These are phyloP conservation scores for Salix arbutifolia DNA, from an alignment of 345 rosid genomes.

Conservation along the genomic window DNA sequence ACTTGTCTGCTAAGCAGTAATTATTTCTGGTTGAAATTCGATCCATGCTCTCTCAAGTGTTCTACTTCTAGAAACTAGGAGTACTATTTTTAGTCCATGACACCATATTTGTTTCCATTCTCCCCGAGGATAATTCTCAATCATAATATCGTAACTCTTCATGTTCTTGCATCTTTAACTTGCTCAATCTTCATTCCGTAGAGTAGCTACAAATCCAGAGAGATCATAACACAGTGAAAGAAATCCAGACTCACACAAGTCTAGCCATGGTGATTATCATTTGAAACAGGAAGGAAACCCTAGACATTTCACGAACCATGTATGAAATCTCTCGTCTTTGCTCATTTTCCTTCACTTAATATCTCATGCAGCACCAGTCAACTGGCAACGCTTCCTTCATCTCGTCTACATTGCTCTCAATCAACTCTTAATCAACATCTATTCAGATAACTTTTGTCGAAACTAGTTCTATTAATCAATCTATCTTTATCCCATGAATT, in stretches of 20 bases:
- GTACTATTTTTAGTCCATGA: too few relatives aligned
- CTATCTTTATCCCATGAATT: conserved; percentile 52
- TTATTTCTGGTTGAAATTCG: too few relatives aligned
- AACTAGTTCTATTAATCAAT: conserved; percentile 16
- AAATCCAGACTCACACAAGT: neutral
- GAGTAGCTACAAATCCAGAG: too few relatives aligned
- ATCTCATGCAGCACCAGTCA: neutral
- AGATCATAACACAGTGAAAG: neutral
- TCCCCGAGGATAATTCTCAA: too few relatives aligned
- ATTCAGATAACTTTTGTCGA: neutral
- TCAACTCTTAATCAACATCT: neutral
- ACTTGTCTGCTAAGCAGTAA: too few relatives aligned
- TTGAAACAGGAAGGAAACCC: neutral
- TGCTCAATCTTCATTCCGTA: too few relatives aligned
- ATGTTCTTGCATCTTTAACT: too few relatives aligned
- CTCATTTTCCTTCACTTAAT: neutral
- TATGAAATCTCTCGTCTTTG: neutral
- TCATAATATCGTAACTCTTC: too few relatives aligned
- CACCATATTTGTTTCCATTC: too few relatives aligned
- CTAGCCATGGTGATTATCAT: neutral
- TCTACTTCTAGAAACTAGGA: too few relatives aligned
- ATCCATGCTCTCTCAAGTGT: too few relatives aligned
- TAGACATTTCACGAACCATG: neutral
- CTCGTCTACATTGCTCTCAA: neutral
- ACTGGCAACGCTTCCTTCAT: neutral